Evolutionary conservation across 1,284 basidiomycete genomes (phyloP).

Genomic region (Cerrena zonata): DNA sequence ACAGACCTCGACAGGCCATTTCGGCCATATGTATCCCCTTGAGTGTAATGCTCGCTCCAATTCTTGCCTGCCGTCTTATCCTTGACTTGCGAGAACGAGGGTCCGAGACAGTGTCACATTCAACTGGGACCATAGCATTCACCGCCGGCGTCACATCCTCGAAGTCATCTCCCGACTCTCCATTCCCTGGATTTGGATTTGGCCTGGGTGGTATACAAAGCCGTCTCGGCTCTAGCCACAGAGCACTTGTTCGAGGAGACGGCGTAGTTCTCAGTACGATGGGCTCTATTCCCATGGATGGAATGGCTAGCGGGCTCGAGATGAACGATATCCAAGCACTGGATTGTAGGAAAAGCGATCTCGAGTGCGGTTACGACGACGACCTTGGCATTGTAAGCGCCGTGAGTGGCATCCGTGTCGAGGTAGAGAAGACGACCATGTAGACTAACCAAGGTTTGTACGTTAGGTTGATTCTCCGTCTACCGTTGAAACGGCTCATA

Average conservation of each 20-base stretch:
- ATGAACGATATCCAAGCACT: constrained; percentile 54
- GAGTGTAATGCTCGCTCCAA: constrained; percentile 76
- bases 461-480: background rate
- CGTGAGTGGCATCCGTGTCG: constrained; percentile 53
- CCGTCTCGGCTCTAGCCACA: constrained; percentile 31
- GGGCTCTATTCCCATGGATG: constrained; percentile 47
- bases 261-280: constrained; percentile 65
- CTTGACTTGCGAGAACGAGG: constrained; percentile 72
- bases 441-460: constrained; percentile 21
- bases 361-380: constrained; percentile 26
- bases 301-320: constrained; percentile 36
- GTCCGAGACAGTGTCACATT: constrained; percentile 66
- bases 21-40: constrained; percentile 81
- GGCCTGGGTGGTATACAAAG: constrained; percentile 17
- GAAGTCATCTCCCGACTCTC: constrained; percentile 27
- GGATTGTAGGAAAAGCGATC: constrained; percentile 39
- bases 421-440: constrained; percentile 60
- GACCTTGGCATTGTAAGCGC: constrained; percentile 33
- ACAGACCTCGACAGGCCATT: constrained; percentile 69
- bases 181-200: constrained; percentile 28
- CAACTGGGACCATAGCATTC: constrained; percentile 35
- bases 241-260: constrained; percentile 23
- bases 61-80: constrained; percentile 72
- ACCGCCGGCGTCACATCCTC: constrained; percentile 25
- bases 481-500: background rate